Evolutionary conservation across 2,329 filamentous ascomycete species (phyloP).

Genomic region (Penicillium sp.): DNA sequence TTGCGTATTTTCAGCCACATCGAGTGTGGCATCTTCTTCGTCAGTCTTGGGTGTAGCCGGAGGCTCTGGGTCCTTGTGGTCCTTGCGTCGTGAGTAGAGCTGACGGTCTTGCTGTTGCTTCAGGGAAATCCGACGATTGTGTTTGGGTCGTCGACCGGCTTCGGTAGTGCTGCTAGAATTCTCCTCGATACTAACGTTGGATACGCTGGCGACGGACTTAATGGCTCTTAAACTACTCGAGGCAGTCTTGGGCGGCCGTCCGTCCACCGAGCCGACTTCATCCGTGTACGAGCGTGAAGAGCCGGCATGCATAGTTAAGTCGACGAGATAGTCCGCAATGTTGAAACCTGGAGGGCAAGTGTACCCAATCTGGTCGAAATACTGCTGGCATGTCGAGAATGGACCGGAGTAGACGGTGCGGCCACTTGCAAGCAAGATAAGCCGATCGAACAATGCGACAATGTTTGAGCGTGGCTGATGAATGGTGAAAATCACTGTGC

Average conservation of each 20-base stretch:
- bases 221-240: conserved; percentile 85
- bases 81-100: conserved; percentile 80
- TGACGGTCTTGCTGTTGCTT: conserved; percentile 84
- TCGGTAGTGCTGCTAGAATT: conserved; percentile 61
- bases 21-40: conserved; percentile 58
- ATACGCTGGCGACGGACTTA: conserved; percentile 85
- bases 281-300: conserved; percentile 55
- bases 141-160: conserved; percentile 64
- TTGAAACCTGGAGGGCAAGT: conserved; percentile 95
- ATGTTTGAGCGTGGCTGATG: conserved; percentile 98
- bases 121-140: conserved; percentile 75
- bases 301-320: conserved; percentile 94
- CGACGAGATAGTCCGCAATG: conserved; percentile 95
- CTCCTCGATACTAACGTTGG: conserved; percentile 71
- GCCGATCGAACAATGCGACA: conserved; percentile 89
- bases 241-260: conserved; percentile 66
- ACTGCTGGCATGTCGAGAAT: conserved; percentile 82
- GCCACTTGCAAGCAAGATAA: conserved; percentile 87
- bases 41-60: conserved; percentile 63
- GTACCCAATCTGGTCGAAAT: conserved; percentile 91
- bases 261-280: conserved; percentile 56
- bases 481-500: conserved; percentile 97
- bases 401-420: conserved; percentile 91
- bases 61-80: conserved; percentile 45
- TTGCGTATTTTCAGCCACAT: conserved; percentile 53